phyloP scores from a whole-genome alignment of 192 early-diverging fungal genomes.

The Glomus cerebriforme region DNA sequence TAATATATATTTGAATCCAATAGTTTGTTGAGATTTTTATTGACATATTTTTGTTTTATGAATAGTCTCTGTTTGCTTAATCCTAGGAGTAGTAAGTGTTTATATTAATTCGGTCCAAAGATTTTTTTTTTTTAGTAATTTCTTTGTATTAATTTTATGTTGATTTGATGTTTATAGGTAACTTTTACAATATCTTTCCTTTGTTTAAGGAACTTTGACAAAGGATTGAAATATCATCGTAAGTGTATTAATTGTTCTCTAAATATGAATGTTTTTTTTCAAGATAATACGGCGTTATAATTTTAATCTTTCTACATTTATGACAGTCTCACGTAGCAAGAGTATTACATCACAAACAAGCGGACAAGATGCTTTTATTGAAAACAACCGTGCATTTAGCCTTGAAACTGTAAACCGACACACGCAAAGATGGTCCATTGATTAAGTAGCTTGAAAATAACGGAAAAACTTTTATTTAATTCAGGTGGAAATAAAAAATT shows the following conservation, averaged over 20 bases:
- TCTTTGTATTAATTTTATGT: conserved; percentile 5
- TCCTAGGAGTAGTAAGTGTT: conserved; percentile 46
- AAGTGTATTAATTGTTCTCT: no score
- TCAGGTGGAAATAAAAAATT: neutral
- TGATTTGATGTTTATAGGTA: conserved; percentile 21
- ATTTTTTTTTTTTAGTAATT: neutral
- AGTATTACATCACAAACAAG: neutral
- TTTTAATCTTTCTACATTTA: neutral
- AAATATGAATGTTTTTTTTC: no score
- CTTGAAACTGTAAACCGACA: conserved; percentile 3
- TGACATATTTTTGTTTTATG: neutral
- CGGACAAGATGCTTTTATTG: neutral
- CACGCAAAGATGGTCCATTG: conserved; percentile 21
- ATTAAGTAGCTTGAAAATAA: neutral
- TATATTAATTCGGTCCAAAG: conserved; percentile 18
- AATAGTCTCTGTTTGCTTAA: conserved; percentile 40
- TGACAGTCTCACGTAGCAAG: conserved; percentile 10
- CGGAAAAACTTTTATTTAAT: neutral
- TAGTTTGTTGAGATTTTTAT: neutral
- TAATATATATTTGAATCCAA: conserved; percentile 6
- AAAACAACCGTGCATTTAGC: neutral
- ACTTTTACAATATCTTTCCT: conserved; percentile 56
- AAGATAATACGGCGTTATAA: no score
- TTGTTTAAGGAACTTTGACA: conserved; percentile 71
- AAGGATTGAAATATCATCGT: conserved; percentile 72